Percentiles rank a stretch among this genome's conserved stretches.
Evolutionary conservation across 2,329 filamentous ascomycete species (phyloP).

Genomic region (Fusarium decemcellulare): DNA sequence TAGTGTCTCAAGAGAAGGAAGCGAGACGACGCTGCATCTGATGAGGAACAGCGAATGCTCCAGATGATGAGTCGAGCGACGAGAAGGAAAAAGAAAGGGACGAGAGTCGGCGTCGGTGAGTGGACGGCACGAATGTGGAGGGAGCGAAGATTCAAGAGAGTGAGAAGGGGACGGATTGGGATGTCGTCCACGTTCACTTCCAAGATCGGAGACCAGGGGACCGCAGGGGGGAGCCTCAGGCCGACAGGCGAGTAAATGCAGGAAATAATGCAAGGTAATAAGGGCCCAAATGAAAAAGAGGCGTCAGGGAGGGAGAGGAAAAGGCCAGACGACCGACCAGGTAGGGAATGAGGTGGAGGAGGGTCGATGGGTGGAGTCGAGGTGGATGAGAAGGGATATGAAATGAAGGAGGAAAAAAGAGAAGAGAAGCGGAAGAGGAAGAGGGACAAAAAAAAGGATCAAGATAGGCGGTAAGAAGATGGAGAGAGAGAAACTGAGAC

Average conservation of each 20-base stretch:
- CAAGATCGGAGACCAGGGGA: slow-evolving; percentile 38
- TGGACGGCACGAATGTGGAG: slow-evolving; percentile 44
- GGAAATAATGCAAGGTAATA: slow-evolving; percentile 47
- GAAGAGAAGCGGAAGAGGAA: slow-evolving; percentile 13
- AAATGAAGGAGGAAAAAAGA: slow-evolving; percentile 11
- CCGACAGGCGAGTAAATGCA: slow-evolving; percentile 45
- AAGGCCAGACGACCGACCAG: slow-evolving; percentile 47
- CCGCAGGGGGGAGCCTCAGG: slow-evolving; percentile 46
- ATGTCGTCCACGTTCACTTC: slow-evolving; percentile 42
- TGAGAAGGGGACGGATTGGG: slow-evolving; percentile 38
- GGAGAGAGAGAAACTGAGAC: not conserved
- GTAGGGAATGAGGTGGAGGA: slow-evolving; percentile 51
- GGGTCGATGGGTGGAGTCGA: slow-evolving; percentile 12
- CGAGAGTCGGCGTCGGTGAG: slow-evolving; percentile 38
- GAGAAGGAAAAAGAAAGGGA: slow-evolving; percentile 41
- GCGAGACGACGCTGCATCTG: slow-evolving; percentile 48
- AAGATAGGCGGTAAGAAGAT: slow-evolving; percentile 11
- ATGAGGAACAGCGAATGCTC: slow-evolving; percentile 45
- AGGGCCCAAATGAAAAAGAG: slow-evolving; percentile 49
- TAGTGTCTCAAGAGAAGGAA: slow-evolving; percentile 48
- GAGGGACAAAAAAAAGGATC: slow-evolving; percentile 15
- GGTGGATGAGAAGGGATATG: slow-evolving; percentile 20
- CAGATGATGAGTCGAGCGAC: slow-evolving; percentile 35
- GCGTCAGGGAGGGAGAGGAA: slow-evolving; percentile 53
- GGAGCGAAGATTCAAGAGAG: slow-evolving; percentile 41